Base-by-base conservation (phyloP, 305 asterid genomes). In the Coffea humblotiana region DNA sequence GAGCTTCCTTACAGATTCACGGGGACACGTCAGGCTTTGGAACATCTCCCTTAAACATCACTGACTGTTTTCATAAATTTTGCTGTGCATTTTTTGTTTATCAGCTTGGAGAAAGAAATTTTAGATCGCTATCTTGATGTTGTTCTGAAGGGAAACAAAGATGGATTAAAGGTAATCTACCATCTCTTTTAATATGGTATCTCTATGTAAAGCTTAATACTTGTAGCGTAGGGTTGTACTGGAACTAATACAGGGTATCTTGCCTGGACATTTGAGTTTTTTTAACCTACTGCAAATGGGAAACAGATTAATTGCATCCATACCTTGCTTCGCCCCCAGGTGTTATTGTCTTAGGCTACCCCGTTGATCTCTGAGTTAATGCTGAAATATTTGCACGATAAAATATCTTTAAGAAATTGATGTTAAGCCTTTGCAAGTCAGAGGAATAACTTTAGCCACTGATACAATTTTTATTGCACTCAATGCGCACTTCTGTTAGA, bases 91-190 rank as follows among this genome's bases (percentile, higher is more conserved):
- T 7, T 68, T 75, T 37, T 83, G 79, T 74, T 81, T 72, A 78
- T 43, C 91, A 96, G 98, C 79, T 85, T 94, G 89, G 99, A 96
- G 97, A 96, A 93, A 86, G 99, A 96, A 90, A 90, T 96, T 86
- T 87, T 90, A 78, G 98, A 96, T 83, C 97, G 98, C 75, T 96
- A 96, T 82, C 97, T 96, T 78, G 98, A 96, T 15, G 91, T 93
- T 81, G 98, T 96, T 87, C 77, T 96, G 84, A 96, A 92, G 89
- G 97, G 98, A 84, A 96, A 96, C 87, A 92, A 85, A 89, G 98
- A 96, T 80, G 99, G 99, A 10, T 82, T 96, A 87, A 96, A 96
- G 97, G 99, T 96, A 88, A 82, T 51, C 14, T n/a, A 40, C 11
- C 67, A 9, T 49, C 14, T 49, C 14, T 54, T 12, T 3, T 15